Evolutionary conservation across 1,284 basidiomycete species (phyloP).

Genomic region (Cutaneotrichosporon cyanovorans): DNA sequence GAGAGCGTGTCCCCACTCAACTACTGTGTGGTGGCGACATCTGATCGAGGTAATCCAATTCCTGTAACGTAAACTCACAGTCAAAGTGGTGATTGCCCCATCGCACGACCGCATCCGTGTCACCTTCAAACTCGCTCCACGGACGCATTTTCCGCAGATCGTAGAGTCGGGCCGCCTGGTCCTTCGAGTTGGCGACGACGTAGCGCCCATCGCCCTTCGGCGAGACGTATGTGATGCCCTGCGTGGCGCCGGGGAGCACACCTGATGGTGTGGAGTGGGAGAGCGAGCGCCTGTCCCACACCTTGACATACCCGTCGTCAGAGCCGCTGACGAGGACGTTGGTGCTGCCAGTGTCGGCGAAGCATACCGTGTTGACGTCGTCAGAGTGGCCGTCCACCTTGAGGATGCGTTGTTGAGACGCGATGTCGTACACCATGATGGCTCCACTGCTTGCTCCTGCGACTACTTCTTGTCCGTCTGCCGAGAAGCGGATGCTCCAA

Average conservation of each 20-base stretch:
- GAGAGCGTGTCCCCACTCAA: no score
- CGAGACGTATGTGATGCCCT: constrained; percentile 83
- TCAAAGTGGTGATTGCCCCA: constrained; percentile 68
- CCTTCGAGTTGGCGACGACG: constrained; percentile 94
- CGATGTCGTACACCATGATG: constrained; percentile 76
- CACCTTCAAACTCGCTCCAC: constrained; percentile 59
- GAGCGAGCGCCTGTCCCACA: constrained; percentile 92
- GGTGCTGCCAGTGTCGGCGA: constrained; percentile 83
- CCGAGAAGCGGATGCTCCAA: constrained; percentile 90
- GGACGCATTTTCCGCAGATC: constrained; percentile 88
- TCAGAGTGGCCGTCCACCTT: constrained; percentile 75
- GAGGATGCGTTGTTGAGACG: constrained; percentile 68
- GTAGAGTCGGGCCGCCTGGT: constrained; percentile 87
- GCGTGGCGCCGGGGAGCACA: constrained; percentile 87
- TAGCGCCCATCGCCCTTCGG: constrained; percentile 88
- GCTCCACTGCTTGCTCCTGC: constrained; percentile 48
- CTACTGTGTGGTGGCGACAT: not conserved
- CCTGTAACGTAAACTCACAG: constrained; percentile 59
- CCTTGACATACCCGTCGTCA: constrained; percentile 88
- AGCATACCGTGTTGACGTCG: constrained; percentile 94
- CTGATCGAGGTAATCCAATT: no score
- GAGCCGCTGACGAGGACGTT: constrained; percentile 91
- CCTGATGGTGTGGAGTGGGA: constrained; percentile 76
- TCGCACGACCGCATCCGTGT: constrained; percentile 46
- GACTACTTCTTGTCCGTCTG: constrained; percentile 84